These are phyloP conservation scores for Amanita pallidorosea DNA, from an alignment of 768 basidiomycete species.

Conservation along the genomic window DNA sequence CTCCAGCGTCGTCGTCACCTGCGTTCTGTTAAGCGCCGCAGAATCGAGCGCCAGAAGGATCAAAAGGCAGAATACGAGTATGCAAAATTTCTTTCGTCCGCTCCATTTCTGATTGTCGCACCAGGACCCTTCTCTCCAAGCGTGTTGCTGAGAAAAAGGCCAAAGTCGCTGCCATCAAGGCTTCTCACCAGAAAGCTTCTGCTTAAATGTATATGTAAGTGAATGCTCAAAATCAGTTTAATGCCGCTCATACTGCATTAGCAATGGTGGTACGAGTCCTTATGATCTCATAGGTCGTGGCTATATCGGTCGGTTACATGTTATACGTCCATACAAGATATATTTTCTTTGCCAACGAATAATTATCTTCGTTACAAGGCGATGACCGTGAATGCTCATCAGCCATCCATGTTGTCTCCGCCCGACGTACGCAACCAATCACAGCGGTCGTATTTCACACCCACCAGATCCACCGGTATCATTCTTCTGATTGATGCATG, in stretches of 20 bases:
- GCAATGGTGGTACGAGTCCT: background rate
- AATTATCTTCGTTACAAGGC: background rate
- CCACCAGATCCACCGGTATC: too few relatives aligned
- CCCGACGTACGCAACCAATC: too few relatives aligned
- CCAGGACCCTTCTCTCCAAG: constrained; percentile 68
- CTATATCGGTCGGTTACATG: background rate
- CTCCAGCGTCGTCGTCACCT: constrained; percentile 96
- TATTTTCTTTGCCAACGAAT: background rate
- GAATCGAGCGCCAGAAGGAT: constrained; percentile 87
- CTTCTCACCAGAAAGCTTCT: constrained; percentile 44
- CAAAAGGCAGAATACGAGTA: constrained; percentile 92
- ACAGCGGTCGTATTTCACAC: too few relatives aligned
- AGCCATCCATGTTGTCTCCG: too few relatives aligned
- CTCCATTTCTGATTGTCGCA: background rate
- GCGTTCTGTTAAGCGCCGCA: constrained; percentile 77
- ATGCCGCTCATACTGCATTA: background rate
- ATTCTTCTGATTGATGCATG: too few relatives aligned
- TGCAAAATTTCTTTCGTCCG: constrained; percentile 14
- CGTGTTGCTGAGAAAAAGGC: constrained; percentile 90
- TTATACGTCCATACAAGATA: background rate
- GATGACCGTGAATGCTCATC: background rate
- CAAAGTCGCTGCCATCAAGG: constrained; percentile 81
- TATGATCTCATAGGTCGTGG: background rate
- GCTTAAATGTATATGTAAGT: background rate
- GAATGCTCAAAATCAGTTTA: background rate